These are phyloP conservation scores for Tulasnella sp. DNA, from an alignment of 768 basidiomycete species.

Conservation along the genomic window DNA sequence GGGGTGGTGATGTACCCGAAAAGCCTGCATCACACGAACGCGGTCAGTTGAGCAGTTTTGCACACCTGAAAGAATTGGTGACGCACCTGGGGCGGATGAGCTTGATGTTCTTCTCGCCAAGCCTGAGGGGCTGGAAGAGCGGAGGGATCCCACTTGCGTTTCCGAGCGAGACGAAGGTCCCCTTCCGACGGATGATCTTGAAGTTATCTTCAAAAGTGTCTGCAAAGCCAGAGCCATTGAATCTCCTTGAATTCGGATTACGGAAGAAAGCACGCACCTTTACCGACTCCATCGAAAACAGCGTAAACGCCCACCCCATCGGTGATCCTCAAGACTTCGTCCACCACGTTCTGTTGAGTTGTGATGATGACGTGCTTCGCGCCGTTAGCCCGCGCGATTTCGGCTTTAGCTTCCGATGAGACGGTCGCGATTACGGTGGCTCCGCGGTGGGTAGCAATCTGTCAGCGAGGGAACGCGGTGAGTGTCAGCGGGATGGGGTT, in stretches of 20 bases:
- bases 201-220: constrained; percentile 62
- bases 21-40: constrained; percentile 37
- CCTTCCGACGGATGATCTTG: constrained; percentile 71
- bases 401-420: constrained; percentile 73
- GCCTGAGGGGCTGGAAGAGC: constrained; percentile 60
- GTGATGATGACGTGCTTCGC: constrained; percentile 84
- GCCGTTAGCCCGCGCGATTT: constrained; percentile 63
- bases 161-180: constrained; percentile 80
- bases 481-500: neutral
- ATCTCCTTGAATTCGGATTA: neutral
- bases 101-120: constrained; percentile 73
- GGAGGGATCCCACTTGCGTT: constrained; percentile 83
- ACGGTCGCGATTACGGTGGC: constrained; percentile 91
- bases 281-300: constrained; percentile 93
- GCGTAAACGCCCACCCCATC: constrained; percentile 74
- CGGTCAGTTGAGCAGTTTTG: neutral
- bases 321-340: constrained; percentile 62
- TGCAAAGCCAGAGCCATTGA: constrained; percentile 19
- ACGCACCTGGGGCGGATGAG: constrained; percentile 64
- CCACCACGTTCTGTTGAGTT: constrained; percentile 57
- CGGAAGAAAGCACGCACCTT: constrained; percentile 53
- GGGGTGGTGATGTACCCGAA: constrained; percentile 60
- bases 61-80: too few relatives aligned
- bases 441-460: constrained; percentile 60
- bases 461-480: constrained; percentile 27